Percentiles rank a stretch among this genome's conserved stretches.
Evolutionary conservation across 345 rosid genomes (phyloP).

Genomic region (Gossypium stocksii): DNA sequence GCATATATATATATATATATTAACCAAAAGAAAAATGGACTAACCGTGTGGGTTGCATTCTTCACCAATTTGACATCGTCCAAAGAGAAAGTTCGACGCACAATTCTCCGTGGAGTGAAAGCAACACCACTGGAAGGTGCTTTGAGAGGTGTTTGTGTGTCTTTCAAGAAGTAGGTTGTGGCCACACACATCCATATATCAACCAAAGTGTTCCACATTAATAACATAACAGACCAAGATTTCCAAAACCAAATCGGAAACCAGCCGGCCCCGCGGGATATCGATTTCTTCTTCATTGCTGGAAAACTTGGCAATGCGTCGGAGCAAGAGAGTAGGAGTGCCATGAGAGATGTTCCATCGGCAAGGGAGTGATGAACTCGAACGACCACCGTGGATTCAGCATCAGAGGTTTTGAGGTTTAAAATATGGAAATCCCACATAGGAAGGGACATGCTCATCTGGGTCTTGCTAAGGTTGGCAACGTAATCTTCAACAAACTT

Average conservation of each 20-base stretch:
- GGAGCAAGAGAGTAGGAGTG: slow-evolving; percentile 28
- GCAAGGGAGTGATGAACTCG: slow-evolving; percentile 42
- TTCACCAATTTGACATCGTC: slow-evolving; percentile 27
- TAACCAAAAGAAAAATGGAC: neutral
- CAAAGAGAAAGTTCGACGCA: slow-evolving; percentile 26
- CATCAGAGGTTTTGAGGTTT: slow-evolving; percentile 25
- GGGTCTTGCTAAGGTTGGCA: slow-evolving; percentile 17
- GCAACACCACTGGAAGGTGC: slow-evolving; percentile 17
- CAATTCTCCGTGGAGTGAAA: slow-evolving; percentile 22
- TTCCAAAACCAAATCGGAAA: neutral
- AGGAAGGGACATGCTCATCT: slow-evolving; percentile 30
- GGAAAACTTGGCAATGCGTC: neutral
- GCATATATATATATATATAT: too few species aligned
- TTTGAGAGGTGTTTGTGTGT: slow-evolving; percentile 32
- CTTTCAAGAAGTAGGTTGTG: slow-evolving; percentile 23
- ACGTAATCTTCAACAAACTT: slow-evolving; percentile 35
- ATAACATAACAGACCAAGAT: neutral
- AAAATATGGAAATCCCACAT: slow-evolving; percentile 46
- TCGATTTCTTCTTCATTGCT: neutral
- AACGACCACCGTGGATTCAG: slow-evolving; percentile 24
- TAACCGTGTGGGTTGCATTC: slow-evolving; percentile 20
- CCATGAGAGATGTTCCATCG: slow-evolving; percentile 37
- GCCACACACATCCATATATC: slow-evolving; percentile 25
- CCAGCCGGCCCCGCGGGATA: neutral
- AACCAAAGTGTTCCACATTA: slow-evolving; percentile 28